Conservation (phyloP, 331 rosid genomes). For the Malus hybrid region DNA sequence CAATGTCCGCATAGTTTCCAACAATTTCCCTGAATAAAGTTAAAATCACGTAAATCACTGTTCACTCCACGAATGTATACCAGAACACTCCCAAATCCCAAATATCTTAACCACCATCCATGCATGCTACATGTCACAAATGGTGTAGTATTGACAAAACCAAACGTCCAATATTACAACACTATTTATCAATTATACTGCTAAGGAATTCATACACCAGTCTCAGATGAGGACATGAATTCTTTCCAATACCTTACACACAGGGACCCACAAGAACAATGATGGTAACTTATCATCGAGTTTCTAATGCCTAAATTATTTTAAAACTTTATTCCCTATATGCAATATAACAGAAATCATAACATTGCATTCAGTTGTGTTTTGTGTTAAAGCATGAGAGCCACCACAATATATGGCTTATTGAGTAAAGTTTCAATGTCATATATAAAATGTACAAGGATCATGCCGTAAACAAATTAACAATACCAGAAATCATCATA, state of each 20-base stretch:
- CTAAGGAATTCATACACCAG: neutral
- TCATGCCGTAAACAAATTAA: neutral
- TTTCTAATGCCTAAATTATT: neutral
- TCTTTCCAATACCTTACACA: neutral
- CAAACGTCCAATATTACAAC: neutral
- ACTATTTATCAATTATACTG: neutral
- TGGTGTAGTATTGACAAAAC: neutral
- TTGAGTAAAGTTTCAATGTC: neutral
- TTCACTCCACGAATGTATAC: neutral
- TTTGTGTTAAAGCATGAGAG: neutral
- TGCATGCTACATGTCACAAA: neutral
- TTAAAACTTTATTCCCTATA: neutral
- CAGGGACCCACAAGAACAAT: neutral
- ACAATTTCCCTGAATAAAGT: conserved; percentile 60
- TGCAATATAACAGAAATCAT: neutral
- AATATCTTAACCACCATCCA: neutral
- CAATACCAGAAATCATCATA: conserved; percentile 75
- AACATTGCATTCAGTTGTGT: neutral
- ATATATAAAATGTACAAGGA: neutral
- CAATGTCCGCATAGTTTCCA: conserved; percentile 64
- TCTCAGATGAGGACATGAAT: neutral
- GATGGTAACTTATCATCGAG: neutral
- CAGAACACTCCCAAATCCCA: neutral
- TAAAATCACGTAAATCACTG: conserved; percentile 1
- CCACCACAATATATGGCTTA: neutral